phyloP scores from a whole-genome alignment of 345 rosid genomes.

The Balakata baccata region DNA sequence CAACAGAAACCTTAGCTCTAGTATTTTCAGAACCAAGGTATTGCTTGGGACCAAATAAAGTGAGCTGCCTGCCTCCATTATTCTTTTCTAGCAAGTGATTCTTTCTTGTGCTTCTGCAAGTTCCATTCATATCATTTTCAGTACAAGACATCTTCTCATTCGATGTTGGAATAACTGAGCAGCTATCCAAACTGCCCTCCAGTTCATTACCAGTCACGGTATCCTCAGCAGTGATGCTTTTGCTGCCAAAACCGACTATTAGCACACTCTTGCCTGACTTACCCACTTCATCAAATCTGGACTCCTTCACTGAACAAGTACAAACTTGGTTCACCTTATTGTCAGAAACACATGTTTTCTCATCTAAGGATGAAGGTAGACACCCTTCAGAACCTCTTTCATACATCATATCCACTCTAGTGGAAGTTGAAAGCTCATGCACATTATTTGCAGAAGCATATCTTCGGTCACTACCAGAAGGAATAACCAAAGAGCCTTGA shows the following conservation, averaged over 20 bases:
- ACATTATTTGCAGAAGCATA: background rate
- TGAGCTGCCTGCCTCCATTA: conserved; percentile 20
- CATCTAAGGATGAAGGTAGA: conserved; percentile 12
- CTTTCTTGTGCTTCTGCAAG: conserved; percentile 1
- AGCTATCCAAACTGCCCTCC: conserved; percentile 5
- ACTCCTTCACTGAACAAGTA: conserved; percentile 11
- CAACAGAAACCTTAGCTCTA: conserved; percentile 21
- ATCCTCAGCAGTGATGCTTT: background rate
- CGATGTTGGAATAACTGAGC: conserved; percentile 13
- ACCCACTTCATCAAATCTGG: conserved; percentile 11
- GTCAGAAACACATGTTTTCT: conserved; percentile 10
- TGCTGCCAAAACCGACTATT: conserved; percentile 15
- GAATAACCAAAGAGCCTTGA: background rate
- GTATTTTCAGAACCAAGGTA: conserved; percentile 16
- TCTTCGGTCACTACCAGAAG: background rate
- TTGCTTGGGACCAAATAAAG: conserved; percentile 30
- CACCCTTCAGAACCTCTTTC: conserved; percentile 1
- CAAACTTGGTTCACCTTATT: conserved; percentile 16
- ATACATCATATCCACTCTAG: background rate
- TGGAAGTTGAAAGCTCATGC: conserved; percentile 3
- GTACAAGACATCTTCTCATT: conserved; percentile 12
- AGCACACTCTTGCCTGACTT: conserved; percentile 20
- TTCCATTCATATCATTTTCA: conserved; percentile 10
- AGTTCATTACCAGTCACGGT: conserved; percentile 9
- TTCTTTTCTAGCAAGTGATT: conserved; percentile 23